Percentiles rank a stretch among this genome's conserved stretches.
These are phyloP conservation scores for Tuber brumale DNA, from an alignment of 495 filamentous ascomycete genomes.

Conservation along the genomic window DNA sequence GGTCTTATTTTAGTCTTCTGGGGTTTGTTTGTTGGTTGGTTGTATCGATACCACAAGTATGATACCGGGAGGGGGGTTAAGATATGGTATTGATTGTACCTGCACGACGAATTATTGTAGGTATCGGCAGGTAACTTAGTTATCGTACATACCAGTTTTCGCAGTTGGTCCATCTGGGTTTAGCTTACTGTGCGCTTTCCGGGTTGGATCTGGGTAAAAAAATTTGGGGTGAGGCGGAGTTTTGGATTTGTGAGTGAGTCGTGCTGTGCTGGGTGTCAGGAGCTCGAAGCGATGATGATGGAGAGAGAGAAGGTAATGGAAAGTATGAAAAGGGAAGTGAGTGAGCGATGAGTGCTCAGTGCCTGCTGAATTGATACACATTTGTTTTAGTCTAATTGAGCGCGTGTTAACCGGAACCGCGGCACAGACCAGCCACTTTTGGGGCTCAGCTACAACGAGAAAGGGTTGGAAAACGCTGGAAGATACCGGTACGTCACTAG, in stretches of 20 bases:
- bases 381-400: background rate
- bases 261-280: background rate
- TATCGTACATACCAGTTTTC: background rate
- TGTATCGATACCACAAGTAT: background rate
- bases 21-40: background rate
- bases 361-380: background rate
- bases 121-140: background rate
- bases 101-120: background rate
- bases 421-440: background rate
- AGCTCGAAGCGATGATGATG: background rate
- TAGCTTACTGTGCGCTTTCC: background rate
- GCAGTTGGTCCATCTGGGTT: background rate
- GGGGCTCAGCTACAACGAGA: background rate
- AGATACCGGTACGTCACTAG: background rate
- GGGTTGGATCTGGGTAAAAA: background rate
- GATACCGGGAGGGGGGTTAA: background rate
- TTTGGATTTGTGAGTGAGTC: background rate
- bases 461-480: background rate
- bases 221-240: background rate
- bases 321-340: background rate
- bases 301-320: background rate
- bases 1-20: background rate
- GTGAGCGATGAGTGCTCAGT: constrained; percentile 2
- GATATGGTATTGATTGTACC: background rate
- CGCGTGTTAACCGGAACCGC: background rate